These are phyloP conservation scores for Sisymbrium altissimum DNA, from an alignment of 345 rosid genomes.

Conservation along the genomic window DNA sequence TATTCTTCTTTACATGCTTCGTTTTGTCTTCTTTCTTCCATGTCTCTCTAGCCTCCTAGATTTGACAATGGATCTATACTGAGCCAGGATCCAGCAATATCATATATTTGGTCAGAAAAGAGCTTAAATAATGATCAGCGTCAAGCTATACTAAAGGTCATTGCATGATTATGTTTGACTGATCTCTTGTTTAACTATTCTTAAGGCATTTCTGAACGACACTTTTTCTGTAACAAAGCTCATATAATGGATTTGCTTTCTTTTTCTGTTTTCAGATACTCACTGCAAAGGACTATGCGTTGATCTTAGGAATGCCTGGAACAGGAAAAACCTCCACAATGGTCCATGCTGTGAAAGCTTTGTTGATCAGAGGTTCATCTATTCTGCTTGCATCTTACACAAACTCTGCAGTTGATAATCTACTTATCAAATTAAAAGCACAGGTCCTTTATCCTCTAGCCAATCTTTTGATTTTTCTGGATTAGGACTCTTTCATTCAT, in stretches of 20 bases:
- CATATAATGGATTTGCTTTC: not conserved
- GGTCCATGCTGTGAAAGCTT: slow-evolving; percentile 97
- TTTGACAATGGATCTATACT: slow-evolving; percentile 83
- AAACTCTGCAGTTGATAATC: slow-evolving; percentile 96
- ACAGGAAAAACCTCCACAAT: slow-evolving; percentile 97
- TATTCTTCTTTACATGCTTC: slow-evolving; percentile 1
- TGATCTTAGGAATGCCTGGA: slow-evolving; percentile 99
- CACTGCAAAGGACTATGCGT: slow-evolving; percentile 87
- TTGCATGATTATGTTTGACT: slow-evolving; percentile 19
- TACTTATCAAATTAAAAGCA: slow-evolving; percentile 88
- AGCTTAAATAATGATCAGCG: slow-evolving; percentile 93
- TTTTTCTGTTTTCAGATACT: slow-evolving; percentile 63
- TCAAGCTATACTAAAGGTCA: slow-evolving; percentile 91
- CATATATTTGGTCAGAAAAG: slow-evolving; percentile 87
- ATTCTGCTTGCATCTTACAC: slow-evolving; percentile 96
- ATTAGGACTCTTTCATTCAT: not conserved
- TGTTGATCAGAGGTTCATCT: slow-evolving; percentile 90
- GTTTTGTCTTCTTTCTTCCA: slow-evolving; percentile 10
- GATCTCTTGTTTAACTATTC: slow-evolving; percentile 9
- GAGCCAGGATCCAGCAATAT: slow-evolving; percentile 97
- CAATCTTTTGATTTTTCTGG: slow-evolving; percentile 4
- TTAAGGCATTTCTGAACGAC: not conserved
- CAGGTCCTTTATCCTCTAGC: slow-evolving; percentile 60
- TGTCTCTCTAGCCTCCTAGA: slow-evolving; percentile 70
- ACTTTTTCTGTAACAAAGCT: slow-evolving; percentile 16